Evolutionary conservation across 768 basidiomycete genomes (phyloP), one percentile per base, ranked within the genome.

Genomic region (Fistulinella prunicolor): DNA sequence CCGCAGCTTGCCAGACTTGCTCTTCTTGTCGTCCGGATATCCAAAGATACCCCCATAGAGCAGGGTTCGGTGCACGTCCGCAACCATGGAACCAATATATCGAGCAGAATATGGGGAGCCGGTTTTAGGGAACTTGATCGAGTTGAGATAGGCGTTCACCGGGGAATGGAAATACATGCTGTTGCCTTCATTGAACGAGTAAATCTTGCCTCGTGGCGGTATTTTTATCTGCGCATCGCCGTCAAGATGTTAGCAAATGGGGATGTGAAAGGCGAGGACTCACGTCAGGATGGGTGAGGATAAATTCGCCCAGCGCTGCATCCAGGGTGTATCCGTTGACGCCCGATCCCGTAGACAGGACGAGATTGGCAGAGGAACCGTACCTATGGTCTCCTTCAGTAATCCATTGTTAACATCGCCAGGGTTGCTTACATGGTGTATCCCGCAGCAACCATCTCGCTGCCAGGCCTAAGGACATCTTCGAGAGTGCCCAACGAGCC

Each of bases 111-210:
- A 95, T 9, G 95, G 94, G 21, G 81, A 73, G 28, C 82, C 83
- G 41, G 79, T 67, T 38, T 80, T 65, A 1, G 95, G 94, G 67
- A 79, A 93, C 71, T 99, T 95, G 79, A 95, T 90, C 54, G 87
- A 89, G 53, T 89, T 83, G 50, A 95, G 80, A 70, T 95, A 95
- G 36, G 82, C 80, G 42, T 71, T 71, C 40, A 90, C 88, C 16
- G 89, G 93, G 39, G 80, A 69, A 68, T 94, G 74, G 76, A 96
- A 98, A 73, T 94, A 94, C 79, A 91, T 77, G 26, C 93, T 81
- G 74, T 99, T 99, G 52, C 96, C 96, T 73, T 99, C 96, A 68
- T 99, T 99, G 79, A 98, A 95, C 3, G 94, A 97, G 74, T 99
- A 99, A 64, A 99, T 99, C 74, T 98, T 98, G 57, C 96, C 96